Evolutionary conservation across 2,329 filamentous ascomycete species (phyloP), one percentile per base, ranked within the genome.

Genomic region (Xylaria sp.): DNA sequence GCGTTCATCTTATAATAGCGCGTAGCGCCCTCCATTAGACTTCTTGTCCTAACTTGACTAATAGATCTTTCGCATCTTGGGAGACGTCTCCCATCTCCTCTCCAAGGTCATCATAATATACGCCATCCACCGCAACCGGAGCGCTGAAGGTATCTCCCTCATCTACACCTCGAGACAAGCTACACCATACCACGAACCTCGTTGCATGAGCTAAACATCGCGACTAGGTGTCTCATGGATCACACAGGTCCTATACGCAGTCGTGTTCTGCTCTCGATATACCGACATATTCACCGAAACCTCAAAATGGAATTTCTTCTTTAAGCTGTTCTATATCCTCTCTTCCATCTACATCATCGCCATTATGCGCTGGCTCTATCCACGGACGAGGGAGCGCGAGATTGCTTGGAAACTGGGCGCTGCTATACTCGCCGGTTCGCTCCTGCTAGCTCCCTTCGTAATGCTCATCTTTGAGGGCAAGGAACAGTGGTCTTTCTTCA

Each of bases 91-190:
- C 76, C 95, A 98, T 80, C 89, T 93, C 55, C 85, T 90, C 58
- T 96, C 94, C 66, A 98, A 97, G 87, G 89, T 91, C 80, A 96
- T 98, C 78, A 87, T 98, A 75, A 94, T 98, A 82, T 92, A 91
- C 84, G 90, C 94, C 65, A 97, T 98, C 76, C 94, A 97, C 82
- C 88, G 89, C 74, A 97, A 98, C 79, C 88, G 88, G 78, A 96
- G 92, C 80, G 92, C 94, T 57, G 94, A 97, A 85, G 94, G 91
- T 90, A 81, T 59, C 78, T 65, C 32, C 65, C 41, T 48, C 63
- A 28, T 65, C 41, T 23, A 20, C 46, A 20, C 8, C 18, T 18
- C 54, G 23, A 59, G 6, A 20, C 54, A 13, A 48, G 5, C 28
- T 28, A 28, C 28, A 3, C n/a, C n/a, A 25, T 10, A 15, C 12